Evolutionary conservation across 164 flowering plant genomes (phyloP), one percentile per base, ranked within the genome.

Genomic region (Vitis labrusca): DNA sequence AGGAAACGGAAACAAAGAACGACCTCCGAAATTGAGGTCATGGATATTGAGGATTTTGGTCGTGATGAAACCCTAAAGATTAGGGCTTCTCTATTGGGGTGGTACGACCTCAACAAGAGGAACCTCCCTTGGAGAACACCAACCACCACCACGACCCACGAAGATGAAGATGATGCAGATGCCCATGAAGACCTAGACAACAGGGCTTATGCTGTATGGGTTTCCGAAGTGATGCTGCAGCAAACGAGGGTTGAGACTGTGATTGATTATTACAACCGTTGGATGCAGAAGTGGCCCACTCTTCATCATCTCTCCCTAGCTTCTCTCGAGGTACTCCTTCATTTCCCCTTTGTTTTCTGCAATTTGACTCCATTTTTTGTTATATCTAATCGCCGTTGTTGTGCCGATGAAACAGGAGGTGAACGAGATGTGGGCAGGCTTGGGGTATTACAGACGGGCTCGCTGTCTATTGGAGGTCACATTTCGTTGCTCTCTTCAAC

Each of bases 371-470:
- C 27, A 23, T 23, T 23, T 23, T 23, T 61, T 27, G 13, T 1
- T 13, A 0, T 3, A 30, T 2, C 64, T 9, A 3, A 8, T 54
- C 23, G 6, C 63, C 11, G 1, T 57, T 63, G 8, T 19, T 14
- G 3, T 14, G 14, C 69, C 10, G 67, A 27, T 30, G 82, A 37
- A 37, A 37, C 83, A 94, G 98, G 99, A 95, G 80, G 98, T 95
- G 57, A 95, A 95, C 79, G 93, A 92, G 74, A 85, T 95, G 93
- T 95, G 99, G 99, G 99, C 98, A 19, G 99, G 99, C 15, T 80
- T 95, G 82, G 99, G 99, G 0, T 95, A 95, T 71, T 95, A 95
- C 66, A 81, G 97, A 68, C 91, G 99, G 27, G 99, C 94, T 5
- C 89, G 99, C 57, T 95, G 81, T 84, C 84, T 95, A 17, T 76